Percentiles rank a stretch among this genome's conserved stretches.
phyloP scores from a whole-genome alignment of 202 grass and related monocot species.

The Schoenoplectus triqueter region DNA sequence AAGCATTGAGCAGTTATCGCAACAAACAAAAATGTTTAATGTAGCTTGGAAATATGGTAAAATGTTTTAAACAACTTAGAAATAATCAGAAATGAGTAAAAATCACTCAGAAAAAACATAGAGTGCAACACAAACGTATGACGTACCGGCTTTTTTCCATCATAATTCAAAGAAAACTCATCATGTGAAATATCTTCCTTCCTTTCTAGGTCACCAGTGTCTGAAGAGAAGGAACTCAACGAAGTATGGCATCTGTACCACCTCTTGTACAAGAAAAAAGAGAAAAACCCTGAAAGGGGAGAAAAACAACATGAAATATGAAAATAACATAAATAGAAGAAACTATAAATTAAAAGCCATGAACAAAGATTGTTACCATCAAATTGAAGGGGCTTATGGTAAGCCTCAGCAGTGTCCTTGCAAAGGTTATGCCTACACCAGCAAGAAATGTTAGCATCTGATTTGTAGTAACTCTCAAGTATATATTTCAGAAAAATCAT shows the following conservation, averaged over 20 bases:
- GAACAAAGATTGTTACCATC: constrained; percentile 61
- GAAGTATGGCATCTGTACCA: constrained; percentile 94
- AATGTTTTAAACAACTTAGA: background rate
- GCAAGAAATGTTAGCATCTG: constrained; percentile 28
- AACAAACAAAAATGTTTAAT: constrained; percentile 7
- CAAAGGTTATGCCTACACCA: constrained; percentile 65
- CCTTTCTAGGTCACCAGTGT: constrained; percentile 73
- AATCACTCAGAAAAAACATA: constrained; percentile 2
- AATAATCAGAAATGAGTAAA: constrained; percentile 13
- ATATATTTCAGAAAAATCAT: background rate
- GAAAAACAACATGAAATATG: constrained; percentile 4
- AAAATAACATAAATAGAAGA: constrained; percentile 32
- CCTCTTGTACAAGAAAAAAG: constrained; percentile 83
- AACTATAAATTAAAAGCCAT: constrained; percentile 28
- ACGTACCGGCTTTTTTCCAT: constrained; percentile 70
- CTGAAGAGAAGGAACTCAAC: constrained; percentile 73
- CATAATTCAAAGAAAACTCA: constrained; percentile 77
- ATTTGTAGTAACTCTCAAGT: background rate
- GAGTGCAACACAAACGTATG: background rate
- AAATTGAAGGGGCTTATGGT: constrained; percentile 65
- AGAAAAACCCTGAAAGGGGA: constrained; percentile 70
- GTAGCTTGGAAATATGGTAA: constrained; percentile 6
- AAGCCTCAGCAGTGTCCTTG: constrained; percentile 49
- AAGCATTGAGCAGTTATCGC: background rate
- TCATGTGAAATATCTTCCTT: constrained; percentile 69